phyloP scores from a whole-genome alignment of 2,329 filamentous ascomycete genomes.

The Pseudogymnoascus pannorum region DNA sequence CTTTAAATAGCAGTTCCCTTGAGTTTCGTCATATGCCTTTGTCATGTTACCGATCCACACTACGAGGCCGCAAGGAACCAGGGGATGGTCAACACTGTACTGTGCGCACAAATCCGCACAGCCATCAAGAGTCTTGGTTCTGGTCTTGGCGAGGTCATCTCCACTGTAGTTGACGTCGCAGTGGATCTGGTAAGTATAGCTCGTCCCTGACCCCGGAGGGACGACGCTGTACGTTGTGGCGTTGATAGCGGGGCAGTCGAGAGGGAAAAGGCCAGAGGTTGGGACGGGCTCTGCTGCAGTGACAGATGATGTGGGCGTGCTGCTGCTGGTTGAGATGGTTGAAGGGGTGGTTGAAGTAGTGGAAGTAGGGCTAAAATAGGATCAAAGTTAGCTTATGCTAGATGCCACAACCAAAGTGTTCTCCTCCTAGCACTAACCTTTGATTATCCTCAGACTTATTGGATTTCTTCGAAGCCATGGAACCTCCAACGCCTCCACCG shows the following conservation, averaged over 20 bases:
- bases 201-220: background rate
- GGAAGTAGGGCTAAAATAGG: background rate
- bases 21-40: background rate
- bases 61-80: background rate
- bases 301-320: background rate
- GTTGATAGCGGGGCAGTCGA: background rate
- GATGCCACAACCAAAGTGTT: background rate
- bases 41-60: background rate
- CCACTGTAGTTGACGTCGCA: background rate
- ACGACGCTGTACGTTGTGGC: background rate
- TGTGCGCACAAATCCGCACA: background rate
- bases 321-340: background rate
- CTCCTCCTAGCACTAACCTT: background rate
- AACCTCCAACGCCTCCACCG: constrained; percentile 14
- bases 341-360: background rate
- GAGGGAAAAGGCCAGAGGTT: background rate
- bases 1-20: background rate
- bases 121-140: background rate
- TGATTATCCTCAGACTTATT: constrained; percentile 1
- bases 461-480: background rate
- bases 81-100: background rate
- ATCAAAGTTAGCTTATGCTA: background rate
- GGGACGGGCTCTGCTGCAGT: background rate
- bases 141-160: background rate
- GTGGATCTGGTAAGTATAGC: background rate